phyloP scores from a whole-genome alignment of 208 protist genomes.

The Histomonas meleagridis region DNA sequence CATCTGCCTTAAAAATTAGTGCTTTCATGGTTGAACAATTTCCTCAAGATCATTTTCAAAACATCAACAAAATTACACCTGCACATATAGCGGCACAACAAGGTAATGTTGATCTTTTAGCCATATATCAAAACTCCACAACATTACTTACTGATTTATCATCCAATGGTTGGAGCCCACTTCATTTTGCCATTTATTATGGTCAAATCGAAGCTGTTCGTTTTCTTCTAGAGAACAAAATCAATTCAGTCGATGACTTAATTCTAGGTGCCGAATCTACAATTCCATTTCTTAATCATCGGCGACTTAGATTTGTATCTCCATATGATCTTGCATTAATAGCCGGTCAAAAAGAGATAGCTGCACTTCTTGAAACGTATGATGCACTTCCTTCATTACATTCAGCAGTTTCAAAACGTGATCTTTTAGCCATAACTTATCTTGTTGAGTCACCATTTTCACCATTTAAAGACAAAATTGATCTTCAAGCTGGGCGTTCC shows the following conservation, averaged over 20 bases:
- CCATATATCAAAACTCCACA: background rate
- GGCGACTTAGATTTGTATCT: background rate
- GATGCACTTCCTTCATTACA: background rate
- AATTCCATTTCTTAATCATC: background rate
- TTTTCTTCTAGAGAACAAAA: background rate
- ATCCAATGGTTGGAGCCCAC: background rate
- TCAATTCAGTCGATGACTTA: background rate
- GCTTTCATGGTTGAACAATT: too few relatives aligned
- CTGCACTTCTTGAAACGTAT: background rate
- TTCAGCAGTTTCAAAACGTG: background rate
- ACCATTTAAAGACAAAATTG: background rate
- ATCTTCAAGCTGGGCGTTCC: background rate
- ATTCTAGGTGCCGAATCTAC: background rate
- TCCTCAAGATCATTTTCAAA: background rate
- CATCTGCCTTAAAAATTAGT: too few relatives aligned
- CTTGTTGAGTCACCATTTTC: background rate
- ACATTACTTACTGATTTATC: background rate
- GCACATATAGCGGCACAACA: background rate
- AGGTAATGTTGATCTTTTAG: background rate
- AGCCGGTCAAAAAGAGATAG: background rate
- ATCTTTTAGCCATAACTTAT: background rate
- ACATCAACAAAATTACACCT: background rate
- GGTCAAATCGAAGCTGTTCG: background rate
- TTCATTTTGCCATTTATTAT: slow-evolving; percentile 20
- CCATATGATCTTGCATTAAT: background rate